Percentiles rank a stretch among this genome's conserved stretches.
Evolutionary conservation across 2,329 filamentous ascomycete genomes (phyloP).

Genomic region (Trichoderma sp.): DNA sequence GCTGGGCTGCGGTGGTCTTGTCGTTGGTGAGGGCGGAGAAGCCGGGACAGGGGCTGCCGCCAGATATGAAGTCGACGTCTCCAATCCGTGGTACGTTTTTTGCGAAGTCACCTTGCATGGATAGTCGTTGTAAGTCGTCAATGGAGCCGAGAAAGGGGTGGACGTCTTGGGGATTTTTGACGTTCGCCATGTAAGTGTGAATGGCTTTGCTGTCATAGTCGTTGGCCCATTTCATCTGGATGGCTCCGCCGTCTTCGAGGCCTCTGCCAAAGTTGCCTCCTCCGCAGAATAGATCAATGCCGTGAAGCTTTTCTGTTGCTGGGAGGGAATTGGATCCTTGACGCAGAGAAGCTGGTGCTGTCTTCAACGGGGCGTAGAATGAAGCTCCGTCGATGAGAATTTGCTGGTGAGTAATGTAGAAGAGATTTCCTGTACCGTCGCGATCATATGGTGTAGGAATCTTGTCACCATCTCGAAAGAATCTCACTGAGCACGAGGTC

Average conservation of each 20-base stretch:
- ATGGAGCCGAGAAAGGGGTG: conserved; percentile 72
- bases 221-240: conserved; percentile 69
- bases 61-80: conserved; percentile 69
- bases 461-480: conserved; percentile 49
- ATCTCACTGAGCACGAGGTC: conserved; percentile 63
- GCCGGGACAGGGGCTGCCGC: conserved; percentile 77
- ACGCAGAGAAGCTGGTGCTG: conserved; percentile 45
- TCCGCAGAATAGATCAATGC: conserved; percentile 76
- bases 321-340: conserved; percentile 59
- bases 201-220: conserved; percentile 68
- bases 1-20: conserved; percentile 57
- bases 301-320: conserved; percentile 51
- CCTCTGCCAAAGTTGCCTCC: conserved; percentile 78
- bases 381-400: neutral
- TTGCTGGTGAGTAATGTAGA: conserved; percentile 59
- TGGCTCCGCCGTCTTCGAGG: conserved; percentile 69
- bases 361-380: conserved; percentile 43
- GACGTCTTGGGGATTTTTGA: conserved; percentile 44
- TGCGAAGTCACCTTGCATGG: conserved; percentile 55
- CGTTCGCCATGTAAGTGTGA: conserved; percentile 75
- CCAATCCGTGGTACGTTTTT: conserved; percentile 60
- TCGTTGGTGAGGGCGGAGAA: conserved; percentile 68
- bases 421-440: conserved; percentile 67
- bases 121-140: conserved; percentile 64
- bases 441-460: conserved; percentile 68